Evolutionary conservation across 176 grass and related monocot genomes (phyloP), one percentile per base, ranked within the genome.

Genomic region (Lolium perenne): DNA sequence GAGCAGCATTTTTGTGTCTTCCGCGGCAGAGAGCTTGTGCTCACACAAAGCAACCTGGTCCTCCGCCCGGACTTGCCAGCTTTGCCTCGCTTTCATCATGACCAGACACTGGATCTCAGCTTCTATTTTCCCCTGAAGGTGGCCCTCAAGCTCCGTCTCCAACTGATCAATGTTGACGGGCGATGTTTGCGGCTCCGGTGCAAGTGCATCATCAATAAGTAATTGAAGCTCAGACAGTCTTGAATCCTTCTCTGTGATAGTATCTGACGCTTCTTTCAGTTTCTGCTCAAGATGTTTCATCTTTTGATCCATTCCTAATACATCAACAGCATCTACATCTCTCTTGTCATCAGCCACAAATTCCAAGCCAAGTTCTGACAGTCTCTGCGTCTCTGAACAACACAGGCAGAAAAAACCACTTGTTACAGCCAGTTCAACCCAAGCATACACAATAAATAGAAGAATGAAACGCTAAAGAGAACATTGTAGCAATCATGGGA

Each of bases 71-170:
- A 87, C 71, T 87, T 89, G 89, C 88, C 91, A 95, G 23, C 22
- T 91, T 54, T 85, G 86, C 9, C 84, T 89, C 0, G 91, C 83
- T 71, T 86, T 88, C 70, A 41, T 38, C 84, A 93, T 89, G 38
- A 93, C 87, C 38, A 91, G 29, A 1, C 71, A 93, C 54, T 91
- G 81, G 41, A 95, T 83, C 47, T 95, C 91, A 47, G 86, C 86
- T 49, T 93, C 81, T 16, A 95, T 64, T 58, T 91, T 89, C 45
- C 91, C 91, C 81, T 84, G 58, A 51, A 95, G 88, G 9, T 89
- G 88, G 45, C 58, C 49, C 8, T 95, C 94, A 1, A 95, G 77
- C 77, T 95, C 91, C 26, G 16, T 38, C 67, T 93, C 86, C 65
- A 95, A 23, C 77, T 84, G 62, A 77, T 82, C 82, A 3, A 77